Percentiles rank a stretch among this genome's conserved stretches.
phyloP scores from a whole-genome alignment of 495 filamentous ascomycete species.

The Penicillium manginii region DNA sequence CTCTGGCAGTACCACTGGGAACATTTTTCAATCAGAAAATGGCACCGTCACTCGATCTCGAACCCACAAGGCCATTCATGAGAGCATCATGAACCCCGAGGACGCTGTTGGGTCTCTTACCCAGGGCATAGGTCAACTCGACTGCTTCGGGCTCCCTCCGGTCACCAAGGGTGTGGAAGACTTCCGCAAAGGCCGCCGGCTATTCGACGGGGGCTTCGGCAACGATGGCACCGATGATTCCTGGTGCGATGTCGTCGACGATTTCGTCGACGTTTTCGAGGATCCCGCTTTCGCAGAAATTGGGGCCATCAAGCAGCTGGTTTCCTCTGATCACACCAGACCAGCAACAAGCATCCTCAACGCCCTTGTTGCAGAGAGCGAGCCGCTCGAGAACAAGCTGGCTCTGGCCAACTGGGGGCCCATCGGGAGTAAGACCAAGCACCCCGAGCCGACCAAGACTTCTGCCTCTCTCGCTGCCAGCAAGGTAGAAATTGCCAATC shows the following conservation, averaged over 20 bases:
- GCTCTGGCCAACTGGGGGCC: background rate
- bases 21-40: background rate
- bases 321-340: background rate
- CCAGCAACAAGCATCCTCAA: background rate
- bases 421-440: background rate
- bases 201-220: background rate
- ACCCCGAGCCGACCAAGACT: background rate
- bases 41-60: background rate
- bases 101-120: background rate
- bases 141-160: background rate
- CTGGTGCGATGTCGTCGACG: background rate
- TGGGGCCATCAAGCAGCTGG: background rate
- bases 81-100: slow-evolving; percentile 1
- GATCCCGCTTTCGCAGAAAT: background rate
- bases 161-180: background rate
- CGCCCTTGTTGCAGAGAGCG: background rate
- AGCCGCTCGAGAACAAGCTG: background rate
- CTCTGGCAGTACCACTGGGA: background rate
- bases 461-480: background rate
- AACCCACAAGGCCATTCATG: background rate
- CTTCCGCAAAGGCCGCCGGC: background rate
- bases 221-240: background rate
- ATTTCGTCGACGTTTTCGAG: background rate
- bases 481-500: background rate
- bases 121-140: background rate